A percentile compares a stretch with the other conserved stretches of the same genome.
Evolutionary conservation across 2,329 filamentous ascomycete genomes (phyloP).

Genomic region (Coniochaeta hoffmannii): DNA sequence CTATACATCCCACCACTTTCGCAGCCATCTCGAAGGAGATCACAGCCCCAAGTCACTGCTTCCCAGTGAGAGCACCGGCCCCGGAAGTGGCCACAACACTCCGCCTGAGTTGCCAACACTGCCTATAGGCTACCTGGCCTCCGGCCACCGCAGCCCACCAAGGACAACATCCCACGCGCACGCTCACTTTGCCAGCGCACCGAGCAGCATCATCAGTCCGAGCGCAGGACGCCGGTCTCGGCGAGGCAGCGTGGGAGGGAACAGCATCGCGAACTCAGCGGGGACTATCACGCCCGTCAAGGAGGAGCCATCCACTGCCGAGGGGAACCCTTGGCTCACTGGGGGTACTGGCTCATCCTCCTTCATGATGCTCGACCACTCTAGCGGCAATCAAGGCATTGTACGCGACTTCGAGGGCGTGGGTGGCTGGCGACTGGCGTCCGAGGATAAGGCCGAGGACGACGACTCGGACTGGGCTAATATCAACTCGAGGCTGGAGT

Average conservation of each 20-base stretch:
- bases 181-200: neutral
- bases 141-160: neutral
- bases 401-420: conserved; percentile 53
- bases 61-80: neutral
- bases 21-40: neutral
- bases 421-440: conserved; percentile 45
- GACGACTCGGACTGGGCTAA: conserved; percentile 40
- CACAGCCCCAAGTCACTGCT: neutral
- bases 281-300: conserved; percentile 22
- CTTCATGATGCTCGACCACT: conserved; percentile 11
- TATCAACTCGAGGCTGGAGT: conserved; percentile 43
- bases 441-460: conserved; percentile 16
- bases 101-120: neutral
- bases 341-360: conserved; percentile 16
- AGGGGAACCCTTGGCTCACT: conserved; percentile 12
- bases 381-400: conserved; percentile 15
- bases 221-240: neutral
- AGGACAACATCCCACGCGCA: neutral
- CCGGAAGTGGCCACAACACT: neutral
- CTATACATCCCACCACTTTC: neutral
- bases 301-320: conserved; percentile 15
- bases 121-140: neutral
- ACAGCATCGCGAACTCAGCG: conserved; percentile 13
- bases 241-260: conserved; percentile 18
- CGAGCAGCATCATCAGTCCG: neutral